Conservation (phyloP, 768 basidiomycete genomes). For the Panus rudis region DNA sequence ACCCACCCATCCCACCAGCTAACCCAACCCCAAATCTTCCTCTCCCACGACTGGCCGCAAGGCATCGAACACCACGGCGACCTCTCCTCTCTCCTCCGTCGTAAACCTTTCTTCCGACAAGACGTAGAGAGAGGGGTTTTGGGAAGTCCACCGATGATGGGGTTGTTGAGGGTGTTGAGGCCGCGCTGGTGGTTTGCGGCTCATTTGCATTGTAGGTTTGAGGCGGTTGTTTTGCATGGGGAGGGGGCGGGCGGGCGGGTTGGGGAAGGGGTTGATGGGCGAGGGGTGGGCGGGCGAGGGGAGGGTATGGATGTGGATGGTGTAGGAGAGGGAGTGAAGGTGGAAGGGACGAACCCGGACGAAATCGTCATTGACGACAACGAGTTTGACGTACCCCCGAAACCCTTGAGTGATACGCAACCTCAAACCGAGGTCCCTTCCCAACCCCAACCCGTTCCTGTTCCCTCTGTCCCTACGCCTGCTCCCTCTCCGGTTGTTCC, state of each 20-base stretch:
- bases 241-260: too few relatives aligned
- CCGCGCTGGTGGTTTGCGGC: slow-evolving; percentile 92
- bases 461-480: too few relatives aligned
- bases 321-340: not conserved
- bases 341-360: slow-evolving; percentile 26
- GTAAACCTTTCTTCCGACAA: slow-evolving; percentile 69
- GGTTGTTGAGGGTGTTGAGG: slow-evolving; percentile 60
- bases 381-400: too few relatives aligned
- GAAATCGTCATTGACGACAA: slow-evolving; percentile 33
- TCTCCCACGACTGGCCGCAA: slow-evolving; percentile 97
- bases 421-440: too few relatives aligned
- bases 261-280: too few relatives aligned
- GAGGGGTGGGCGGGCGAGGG: too few relatives aligned
- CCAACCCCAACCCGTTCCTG: too few relatives aligned
- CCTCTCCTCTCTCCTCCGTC: slow-evolving; percentile 50
- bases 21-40: too few relatives aligned
- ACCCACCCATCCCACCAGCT: too few relatives aligned
- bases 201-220: slow-evolving; percentile 83
- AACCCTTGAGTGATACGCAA: too few relatives aligned
- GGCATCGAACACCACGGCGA: slow-evolving; percentile 81
- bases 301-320: too few relatives aligned
- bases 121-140: slow-evolving; percentile 68
- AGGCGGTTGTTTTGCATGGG: slow-evolving; percentile 48
- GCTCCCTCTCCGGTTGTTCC: too few relatives aligned
- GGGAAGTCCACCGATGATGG: slow-evolving; percentile 82